Percentiles rank a stretch among this genome's conserved stretches.
phyloP scores from a whole-genome alignment of 2,329 filamentous ascomycete species.

The Beauveria sp. region DNA sequence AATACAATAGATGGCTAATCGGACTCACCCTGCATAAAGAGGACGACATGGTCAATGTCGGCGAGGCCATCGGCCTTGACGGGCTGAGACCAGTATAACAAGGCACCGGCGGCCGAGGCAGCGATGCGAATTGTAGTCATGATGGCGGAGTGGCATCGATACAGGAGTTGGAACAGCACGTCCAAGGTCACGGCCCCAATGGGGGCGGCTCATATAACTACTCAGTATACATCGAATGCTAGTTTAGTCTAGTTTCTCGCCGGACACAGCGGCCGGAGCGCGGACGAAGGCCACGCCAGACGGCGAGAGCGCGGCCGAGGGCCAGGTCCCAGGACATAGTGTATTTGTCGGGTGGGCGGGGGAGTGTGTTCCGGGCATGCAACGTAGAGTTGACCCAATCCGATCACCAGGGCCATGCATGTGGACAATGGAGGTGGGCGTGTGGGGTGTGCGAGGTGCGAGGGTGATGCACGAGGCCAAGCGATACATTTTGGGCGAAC shows the following conservation, averaged over 20 bases:
- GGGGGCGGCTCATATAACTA: conserved; percentile 3
- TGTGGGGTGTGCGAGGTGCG: not conserved
- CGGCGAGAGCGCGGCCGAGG: not conserved
- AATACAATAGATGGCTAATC: not conserved
- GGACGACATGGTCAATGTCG: conserved; percentile 49
- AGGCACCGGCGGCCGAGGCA: not conserved
- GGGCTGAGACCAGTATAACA: conserved; percentile 1
- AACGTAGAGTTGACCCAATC: conserved; percentile 1
- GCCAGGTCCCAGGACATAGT: too few species aligned
- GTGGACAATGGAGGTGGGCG: not conserved
- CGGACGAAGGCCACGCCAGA: not conserved
- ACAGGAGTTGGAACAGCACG: not conserved
- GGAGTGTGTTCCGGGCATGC: not conserved
- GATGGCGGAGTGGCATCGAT: not conserved
- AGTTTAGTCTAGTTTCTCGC: not conserved
- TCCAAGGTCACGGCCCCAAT: not conserved
- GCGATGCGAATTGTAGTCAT: conserved; percentile 8
- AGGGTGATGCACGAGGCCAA: too few species aligned
- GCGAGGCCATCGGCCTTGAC: conserved; percentile 3
- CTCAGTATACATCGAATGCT: too few species aligned
- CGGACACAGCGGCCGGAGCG: not conserved
- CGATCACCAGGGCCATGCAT: conserved; percentile 5
- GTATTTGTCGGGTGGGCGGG: not conserved
- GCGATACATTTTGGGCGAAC: too few species aligned
- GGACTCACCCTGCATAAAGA: conserved; percentile 44